These are phyloP conservation scores for Anisodus acutangulus DNA, from an alignment of 257 asterid species.

Conservation along the genomic window DNA sequence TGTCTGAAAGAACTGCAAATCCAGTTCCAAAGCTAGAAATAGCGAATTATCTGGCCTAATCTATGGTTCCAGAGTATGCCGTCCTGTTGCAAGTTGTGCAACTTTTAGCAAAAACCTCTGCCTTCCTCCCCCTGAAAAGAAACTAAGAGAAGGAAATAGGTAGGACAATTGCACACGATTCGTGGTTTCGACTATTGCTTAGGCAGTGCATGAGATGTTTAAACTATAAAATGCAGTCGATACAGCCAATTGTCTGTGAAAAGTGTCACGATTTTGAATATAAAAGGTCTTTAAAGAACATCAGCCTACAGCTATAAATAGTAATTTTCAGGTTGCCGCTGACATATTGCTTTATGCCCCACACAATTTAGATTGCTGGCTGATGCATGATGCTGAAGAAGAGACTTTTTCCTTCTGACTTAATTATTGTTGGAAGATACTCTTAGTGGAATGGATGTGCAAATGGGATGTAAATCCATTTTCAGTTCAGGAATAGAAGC, in stretches of 20 bases:
- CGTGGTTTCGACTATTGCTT: neutral
- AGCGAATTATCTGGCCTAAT: neutral
- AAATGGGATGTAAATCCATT: neutral
- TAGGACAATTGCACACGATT: neutral
- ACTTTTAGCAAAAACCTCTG: neutral
- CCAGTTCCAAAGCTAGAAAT: constrained; percentile 16
- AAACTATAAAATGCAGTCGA: neutral
- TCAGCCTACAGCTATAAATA: constrained; percentile 11
- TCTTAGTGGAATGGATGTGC: neutral
- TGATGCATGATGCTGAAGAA: neutral
- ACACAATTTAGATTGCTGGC: neutral
- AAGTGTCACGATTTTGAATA: neutral
- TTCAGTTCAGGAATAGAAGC: neutral
- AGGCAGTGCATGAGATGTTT: neutral
- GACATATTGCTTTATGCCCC: neutral
- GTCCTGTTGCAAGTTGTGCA: neutral
- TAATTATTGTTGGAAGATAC: neutral
- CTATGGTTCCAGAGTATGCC: neutral
- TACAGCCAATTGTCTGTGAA: neutral
- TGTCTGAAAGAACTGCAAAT: neutral
- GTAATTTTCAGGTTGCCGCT: neutral
- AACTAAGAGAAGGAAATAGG: neutral
- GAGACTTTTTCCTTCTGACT: neutral
- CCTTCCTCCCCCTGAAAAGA: neutral
- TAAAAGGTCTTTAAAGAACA: neutral